Percentiles rank a stretch among this genome's conserved stretches.
Evolutionary conservation across 768 basidiomycete genomes (phyloP).

Genomic region (Psilocybe subaeruginosa): DNA sequence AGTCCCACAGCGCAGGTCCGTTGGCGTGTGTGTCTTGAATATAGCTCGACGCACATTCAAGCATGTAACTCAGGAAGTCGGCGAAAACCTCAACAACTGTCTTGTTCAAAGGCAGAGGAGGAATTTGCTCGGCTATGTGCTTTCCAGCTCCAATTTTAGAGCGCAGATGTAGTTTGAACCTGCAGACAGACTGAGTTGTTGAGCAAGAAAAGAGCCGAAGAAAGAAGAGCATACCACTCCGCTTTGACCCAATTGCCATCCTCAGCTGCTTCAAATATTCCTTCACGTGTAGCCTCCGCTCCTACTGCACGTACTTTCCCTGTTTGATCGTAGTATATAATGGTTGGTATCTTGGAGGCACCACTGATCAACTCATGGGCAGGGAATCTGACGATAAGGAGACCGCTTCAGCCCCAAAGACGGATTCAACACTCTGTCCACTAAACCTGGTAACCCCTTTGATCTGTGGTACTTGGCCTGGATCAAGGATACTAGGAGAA

Average conservation of each 20-base stretch:
- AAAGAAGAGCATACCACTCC: slow-evolving; percentile 35
- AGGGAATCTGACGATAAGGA: slow-evolving; percentile 15
- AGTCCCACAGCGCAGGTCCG: slow-evolving; percentile 43
- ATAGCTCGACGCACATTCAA: slow-evolving; percentile 40
- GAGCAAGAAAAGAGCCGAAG: neutral
- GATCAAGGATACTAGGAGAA: slow-evolving; percentile 18
- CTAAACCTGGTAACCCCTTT: slow-evolving; percentile 22
- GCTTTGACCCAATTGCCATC: slow-evolving; percentile 44
- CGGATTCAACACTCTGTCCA: neutral
- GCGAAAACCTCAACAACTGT: slow-evolving; percentile 44
- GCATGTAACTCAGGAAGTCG: slow-evolving; percentile 53
- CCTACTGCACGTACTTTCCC: slow-evolving; percentile 44
- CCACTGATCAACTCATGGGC: slow-evolving; percentile 25
- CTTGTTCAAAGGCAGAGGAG: slow-evolving; percentile 43
- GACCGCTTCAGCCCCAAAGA: neutral
- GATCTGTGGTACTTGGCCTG: slow-evolving; percentile 22
- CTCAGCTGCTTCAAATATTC: slow-evolving; percentile 40
- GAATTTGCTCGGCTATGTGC: slow-evolving; percentile 35
- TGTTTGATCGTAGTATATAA: slow-evolving; percentile 46
- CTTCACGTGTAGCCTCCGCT: slow-evolving; percentile 46
- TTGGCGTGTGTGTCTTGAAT: slow-evolving; percentile 47
- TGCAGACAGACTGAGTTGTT: slow-evolving; percentile 6
- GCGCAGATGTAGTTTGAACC: slow-evolving; percentile 36
- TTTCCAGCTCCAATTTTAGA: slow-evolving; percentile 18
- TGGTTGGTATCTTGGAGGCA: slow-evolving; percentile 51